A percentile compares a stretch with the other conserved stretches of the same genome.
Conservation (phyloP, 805 yeast genomes). For the Yarrowia sp. region DNA sequence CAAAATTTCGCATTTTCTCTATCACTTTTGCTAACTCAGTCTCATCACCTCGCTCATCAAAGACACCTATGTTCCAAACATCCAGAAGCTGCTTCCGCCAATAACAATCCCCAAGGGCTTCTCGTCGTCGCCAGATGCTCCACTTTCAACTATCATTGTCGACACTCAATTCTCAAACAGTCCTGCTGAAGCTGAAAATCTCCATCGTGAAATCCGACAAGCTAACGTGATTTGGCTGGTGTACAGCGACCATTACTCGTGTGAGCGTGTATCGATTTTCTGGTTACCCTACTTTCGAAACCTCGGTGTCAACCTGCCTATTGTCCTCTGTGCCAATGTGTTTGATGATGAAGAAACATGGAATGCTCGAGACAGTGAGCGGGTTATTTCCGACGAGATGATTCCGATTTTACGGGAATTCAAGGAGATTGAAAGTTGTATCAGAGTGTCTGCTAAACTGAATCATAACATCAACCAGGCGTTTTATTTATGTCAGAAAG, state of each 20-base stretch:
- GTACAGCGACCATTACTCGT: conserved; percentile 90
- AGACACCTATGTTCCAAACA: conserved; percentile 72
- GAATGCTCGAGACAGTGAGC: conserved; percentile 43
- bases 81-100: conserved; percentile 78
- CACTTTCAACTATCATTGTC: conserved; percentile 65
- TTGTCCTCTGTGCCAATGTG: conserved; percentile 86
- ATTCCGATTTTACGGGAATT: conserved; percentile 82
- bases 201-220: conserved; percentile 71
- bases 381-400: conserved; percentile 69
- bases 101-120: conserved; percentile 77
- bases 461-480: conserved; percentile 85
- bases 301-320: conserved; percentile 88
- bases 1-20: background rate
- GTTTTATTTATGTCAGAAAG: conserved; percentile 87
- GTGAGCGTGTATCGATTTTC: conserved; percentile 83
- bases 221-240: conserved; percentile 95
- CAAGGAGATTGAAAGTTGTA: conserved; percentile 91
- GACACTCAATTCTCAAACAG: conserved; percentile 59
- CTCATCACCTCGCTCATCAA: conserved; percentile 77
- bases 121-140: conserved; percentile 56
- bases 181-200: conserved; percentile 54
- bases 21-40: conserved; percentile 41
- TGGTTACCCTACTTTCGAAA: conserved; percentile 95
- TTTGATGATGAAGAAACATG: conserved; percentile 48
- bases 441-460: conserved; percentile 82